phyloP scores from a whole-genome alignment of 805 yeast genomes.

The Helenozyma rhizophorensis region DNA sequence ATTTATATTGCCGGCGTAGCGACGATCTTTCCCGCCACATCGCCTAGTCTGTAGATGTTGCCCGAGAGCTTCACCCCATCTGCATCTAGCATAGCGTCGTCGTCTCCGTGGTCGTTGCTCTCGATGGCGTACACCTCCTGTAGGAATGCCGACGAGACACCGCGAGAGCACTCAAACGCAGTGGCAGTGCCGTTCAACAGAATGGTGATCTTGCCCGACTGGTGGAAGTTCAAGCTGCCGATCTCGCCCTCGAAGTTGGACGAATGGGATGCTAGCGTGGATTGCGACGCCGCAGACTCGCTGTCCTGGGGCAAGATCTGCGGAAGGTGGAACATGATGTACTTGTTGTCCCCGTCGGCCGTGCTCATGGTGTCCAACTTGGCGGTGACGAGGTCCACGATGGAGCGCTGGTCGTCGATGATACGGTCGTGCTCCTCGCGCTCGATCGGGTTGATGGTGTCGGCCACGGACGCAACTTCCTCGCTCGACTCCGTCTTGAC shows the following conservation, averaged over 20 bases:
- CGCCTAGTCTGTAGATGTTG: constrained; percentile 13
- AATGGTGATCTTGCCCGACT: constrained; percentile 78
- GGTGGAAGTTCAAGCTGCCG: constrained; percentile 72
- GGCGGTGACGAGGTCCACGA: constrained; percentile 23
- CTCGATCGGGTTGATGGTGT: constrained; percentile 26
- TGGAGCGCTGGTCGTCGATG: constrained; percentile 27
- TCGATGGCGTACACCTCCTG: constrained; percentile 70
- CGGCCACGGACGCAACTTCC: constrained; percentile 26
- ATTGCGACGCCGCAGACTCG: constrained; percentile 3
- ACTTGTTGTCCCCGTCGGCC: constrained; percentile 15
- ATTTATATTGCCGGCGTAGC: constrained; percentile 14
- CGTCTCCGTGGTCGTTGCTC: constrained; percentile 25
- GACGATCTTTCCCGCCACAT: constrained; percentile 14
- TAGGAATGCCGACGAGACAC: constrained; percentile 62
- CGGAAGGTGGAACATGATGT: constrained; percentile 47
- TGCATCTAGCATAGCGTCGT: constrained; percentile 20
- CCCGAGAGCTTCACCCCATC: constrained; percentile 14
- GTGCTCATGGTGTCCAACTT: constrained; percentile 20
- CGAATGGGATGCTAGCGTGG: constrained; percentile 7
- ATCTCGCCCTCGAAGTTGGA: constrained; percentile 47
- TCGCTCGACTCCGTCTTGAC: constrained; percentile 31
- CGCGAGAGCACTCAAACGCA: constrained; percentile 55
- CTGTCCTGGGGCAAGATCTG: constrained; percentile 38
- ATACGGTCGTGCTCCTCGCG: constrained; percentile 28
- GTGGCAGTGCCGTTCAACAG: constrained; percentile 54